Base-by-base conservation (phyloP, 2,329 filamentous ascomycete species). In the Coniosporium tulheliwenetii region DNA sequence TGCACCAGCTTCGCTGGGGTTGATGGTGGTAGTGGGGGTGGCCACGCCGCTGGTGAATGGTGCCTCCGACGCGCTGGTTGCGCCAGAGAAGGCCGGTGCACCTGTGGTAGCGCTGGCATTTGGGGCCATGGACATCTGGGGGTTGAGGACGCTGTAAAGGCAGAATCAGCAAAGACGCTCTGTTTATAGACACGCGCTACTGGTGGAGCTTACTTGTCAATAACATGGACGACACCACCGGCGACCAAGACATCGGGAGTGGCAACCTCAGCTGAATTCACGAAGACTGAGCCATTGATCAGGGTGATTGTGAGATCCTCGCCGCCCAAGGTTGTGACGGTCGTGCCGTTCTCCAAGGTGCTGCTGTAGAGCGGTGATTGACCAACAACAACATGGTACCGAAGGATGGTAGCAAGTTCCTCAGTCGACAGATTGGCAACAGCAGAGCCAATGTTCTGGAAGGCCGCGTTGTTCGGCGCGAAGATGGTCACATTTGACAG, bases 301-400 rank as follows among this genome's bases (percentile, higher is more conserved):
- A 63, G 51, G 16, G 59, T 63, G 45, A 69, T 56, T 34, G 58
- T 65, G 10, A 67, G 36, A 33, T 56, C 51, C 2, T 36, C 48
- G 39, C 64, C 65, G 35, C 57, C 53, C 9, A 60, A 46, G 1
- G 63, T 58, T 7, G 48, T 44, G 12, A 67, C 48, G 8, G 45
- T 54, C 15, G 51, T 61, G 30, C 63, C 62, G 46, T 68, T 62
- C 16, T 47, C 48, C 13, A 73, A 60, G 4, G 50, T 46, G 5
- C 61, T 54, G 38, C 66, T 70, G 58, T 79, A 81, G 41, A 60
- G 61, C 1, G 77, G 65, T 8, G 63, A 64, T 26, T 26, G 4
- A 37, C 67, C 68, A 37, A 65, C 63, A 36, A 83, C 58, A 39
- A 82, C 66, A 53, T 85, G 79, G 58, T 84, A 84, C 19, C 65